Conservation (phyloP, 257 asterid species). For the Cordia subcordata region DNA sequence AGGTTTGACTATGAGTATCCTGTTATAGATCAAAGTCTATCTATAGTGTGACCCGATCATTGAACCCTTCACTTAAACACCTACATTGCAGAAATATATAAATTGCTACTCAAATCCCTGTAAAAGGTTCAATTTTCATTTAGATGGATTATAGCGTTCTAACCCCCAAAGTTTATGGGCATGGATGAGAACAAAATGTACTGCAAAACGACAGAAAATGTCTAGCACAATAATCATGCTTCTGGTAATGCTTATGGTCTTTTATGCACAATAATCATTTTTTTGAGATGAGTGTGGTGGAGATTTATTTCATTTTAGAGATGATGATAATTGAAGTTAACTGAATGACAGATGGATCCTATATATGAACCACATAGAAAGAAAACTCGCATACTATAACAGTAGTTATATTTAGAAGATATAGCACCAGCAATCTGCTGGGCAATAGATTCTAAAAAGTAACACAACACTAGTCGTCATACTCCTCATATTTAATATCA, state of each 20-base stretch:
- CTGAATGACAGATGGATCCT: too few relatives aligned
- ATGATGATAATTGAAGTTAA: too few relatives aligned
- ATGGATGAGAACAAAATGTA: not conserved
- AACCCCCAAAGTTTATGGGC: not conserved
- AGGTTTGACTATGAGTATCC: slow-evolving; percentile 52
- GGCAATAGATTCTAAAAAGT: too few relatives aligned
- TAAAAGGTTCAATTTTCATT: slow-evolving; percentile 28
- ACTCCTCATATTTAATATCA: too few relatives aligned
- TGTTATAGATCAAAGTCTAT: slow-evolving; percentile 70
- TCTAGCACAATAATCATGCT: too few relatives aligned
- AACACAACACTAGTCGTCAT: too few relatives aligned
- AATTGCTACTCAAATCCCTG: slow-evolving; percentile 19
- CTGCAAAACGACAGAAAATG: too few relatives aligned
- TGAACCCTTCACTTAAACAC: slow-evolving; percentile 13
- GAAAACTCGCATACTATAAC: not conserved
- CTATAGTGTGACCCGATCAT: slow-evolving; percentile 33
- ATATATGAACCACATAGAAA: too few relatives aligned
- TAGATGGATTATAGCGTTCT: slow-evolving; percentile 15
- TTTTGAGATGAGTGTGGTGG: not conserved
- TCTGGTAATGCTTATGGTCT: not conserved
- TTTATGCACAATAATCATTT: not conserved
- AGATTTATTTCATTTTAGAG: not conserved
- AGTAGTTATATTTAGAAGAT: too few relatives aligned
- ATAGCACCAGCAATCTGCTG: too few relatives aligned
- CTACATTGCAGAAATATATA: slow-evolving; percentile 21